Percentiles rank a stretch among this genome's conserved stretches.
These are phyloP conservation scores for Claviceps monticola DNA, from an alignment of 2,329 filamentous ascomycete species.

Conservation along the genomic window DNA sequence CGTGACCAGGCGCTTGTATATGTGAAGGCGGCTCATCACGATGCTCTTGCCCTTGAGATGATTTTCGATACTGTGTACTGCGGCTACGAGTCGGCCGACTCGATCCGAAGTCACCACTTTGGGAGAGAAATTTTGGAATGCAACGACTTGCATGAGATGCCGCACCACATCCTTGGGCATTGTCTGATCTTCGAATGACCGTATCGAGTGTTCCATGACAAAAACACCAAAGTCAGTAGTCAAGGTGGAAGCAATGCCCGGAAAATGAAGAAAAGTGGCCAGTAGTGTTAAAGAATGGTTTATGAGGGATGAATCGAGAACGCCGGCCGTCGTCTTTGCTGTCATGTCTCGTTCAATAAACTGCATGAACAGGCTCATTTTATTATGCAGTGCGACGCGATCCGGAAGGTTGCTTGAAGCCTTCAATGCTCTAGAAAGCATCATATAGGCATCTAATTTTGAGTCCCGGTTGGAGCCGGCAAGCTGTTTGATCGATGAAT, in stretches of 20 bases:
- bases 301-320: slow-evolving; percentile 53
- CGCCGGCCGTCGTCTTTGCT: slow-evolving; percentile 40
- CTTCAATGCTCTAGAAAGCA: slow-evolving; percentile 61
- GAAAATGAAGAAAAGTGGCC: slow-evolving; percentile 61
- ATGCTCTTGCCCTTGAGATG: slow-evolving; percentile 70
- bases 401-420: slow-evolving; percentile 74
- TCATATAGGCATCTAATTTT: slow-evolving; percentile 75
- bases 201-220: slow-evolving; percentile 68
- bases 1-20: slow-evolving; percentile 64
- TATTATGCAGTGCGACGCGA: slow-evolving; percentile 54
- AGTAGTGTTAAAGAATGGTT: slow-evolving; percentile 69
- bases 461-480: slow-evolving; percentile 58
- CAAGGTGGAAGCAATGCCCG: slow-evolving; percentile 55
- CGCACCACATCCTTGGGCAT: slow-evolving; percentile 66
- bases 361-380: slow-evolving; percentile 63
- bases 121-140: slow-evolving; percentile 62
- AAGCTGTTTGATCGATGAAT: slow-evolving; percentile 71
- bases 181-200: slow-evolving; percentile 52
- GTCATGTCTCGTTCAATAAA: slow-evolving; percentile 75
- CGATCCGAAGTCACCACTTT: slow-evolving; percentile 62
- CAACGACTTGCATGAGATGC: slow-evolving; percentile 67
- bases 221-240: slow-evolving; percentile 68
- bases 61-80: slow-evolving; percentile 58
- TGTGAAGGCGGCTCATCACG: slow-evolving; percentile 57
- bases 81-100: slow-evolving; percentile 54